Base-by-base conservation (phyloP, 2,329 filamentous ascomycete species). In the Botryosphaeria agaves region DNA sequence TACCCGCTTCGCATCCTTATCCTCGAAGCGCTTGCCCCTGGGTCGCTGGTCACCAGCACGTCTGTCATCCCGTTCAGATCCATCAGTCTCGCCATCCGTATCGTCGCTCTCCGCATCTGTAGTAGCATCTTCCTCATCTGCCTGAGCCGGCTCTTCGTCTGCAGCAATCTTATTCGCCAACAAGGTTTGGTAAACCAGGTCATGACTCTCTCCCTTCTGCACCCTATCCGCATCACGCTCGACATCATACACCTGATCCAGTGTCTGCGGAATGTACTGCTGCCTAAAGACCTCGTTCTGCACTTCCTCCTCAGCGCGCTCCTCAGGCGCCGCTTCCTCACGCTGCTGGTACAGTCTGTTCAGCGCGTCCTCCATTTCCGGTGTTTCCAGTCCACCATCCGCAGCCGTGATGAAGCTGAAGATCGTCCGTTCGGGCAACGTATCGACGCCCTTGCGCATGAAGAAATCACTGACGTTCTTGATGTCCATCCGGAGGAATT, bases 401-500 rank as follows among this genome's bases (percentile, higher is more conserved):
- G 64, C 48, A 0, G 64, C 56, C 1, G 74, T 82, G 46, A 95
- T 73, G 53, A 93, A 95, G 41, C 76, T 69, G 56, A 91, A 98
- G 7, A 84, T 63, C n/a, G 67, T 61, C 18, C 78, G 72, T 52
- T 95, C 87, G 1, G 75, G 59, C 3, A 98, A 63, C 0, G 72
- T 77, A 36, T 91, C 74, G 2, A 95, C 83, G 24, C 77, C 78
- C 51, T 93, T 77, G 18, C 74, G 66, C 7, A 9, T 12, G 69
- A 95, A 98, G 57, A 92, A 98, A 52, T 92, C 83, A 14, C 74
- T 78, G 1, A 92, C 73, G 48, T 98, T 98, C 64, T 94, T 95
- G 55, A 98, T 84, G 49, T 98, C 89, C 85, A 94, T 95, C 19
- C 89, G 76, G 43, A 98, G 56, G 49, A 98, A 98, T 50, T 95